Percentiles rank a stretch among this genome's conserved stretches.
phyloP scores from a whole-genome alignment of 1,284 basidiomycete genomes.

The Naganishia sp. region DNA sequence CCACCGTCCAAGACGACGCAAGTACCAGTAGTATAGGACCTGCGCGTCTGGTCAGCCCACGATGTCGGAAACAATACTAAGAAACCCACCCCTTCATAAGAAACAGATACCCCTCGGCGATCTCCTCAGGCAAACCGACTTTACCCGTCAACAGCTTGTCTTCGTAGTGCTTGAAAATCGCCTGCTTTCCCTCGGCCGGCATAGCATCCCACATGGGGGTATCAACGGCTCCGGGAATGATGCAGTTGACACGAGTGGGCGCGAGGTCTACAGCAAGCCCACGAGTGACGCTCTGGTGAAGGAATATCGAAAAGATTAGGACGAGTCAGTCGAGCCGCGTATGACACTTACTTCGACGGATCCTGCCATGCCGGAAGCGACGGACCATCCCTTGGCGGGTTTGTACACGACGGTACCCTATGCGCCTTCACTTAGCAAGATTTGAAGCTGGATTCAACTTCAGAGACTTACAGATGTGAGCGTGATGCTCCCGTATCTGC shows the following conservation, averaged over 20 bases:
- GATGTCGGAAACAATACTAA: not conserved
- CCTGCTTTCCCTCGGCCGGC: not conserved
- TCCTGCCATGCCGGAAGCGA: conserved; percentile 22
- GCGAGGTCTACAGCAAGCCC: conserved; percentile 28
- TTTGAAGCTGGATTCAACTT: not conserved
- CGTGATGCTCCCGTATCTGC: conserved; percentile 13
- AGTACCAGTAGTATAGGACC: conserved; percentile 32
- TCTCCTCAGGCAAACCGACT: conserved; percentile 17
- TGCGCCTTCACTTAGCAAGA: not conserved
- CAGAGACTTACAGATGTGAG: conserved; percentile 10
- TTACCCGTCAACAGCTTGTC: conserved; percentile 24
- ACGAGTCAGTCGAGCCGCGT: not conserved
- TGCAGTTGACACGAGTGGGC: conserved; percentile 10
- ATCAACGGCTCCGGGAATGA: conserved; percentile 19
- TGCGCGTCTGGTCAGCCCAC: not conserved
- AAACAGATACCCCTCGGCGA: conserved; percentile 28
- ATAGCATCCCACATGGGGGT: conserved; percentile 23
- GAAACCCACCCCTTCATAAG: conserved; percentile 26
- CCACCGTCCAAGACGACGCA: conserved; percentile 20
- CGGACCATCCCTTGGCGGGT: conserved; percentile 20
- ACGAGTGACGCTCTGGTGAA: conserved; percentile 1
- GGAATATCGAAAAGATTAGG: not conserved
- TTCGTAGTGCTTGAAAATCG: conserved; percentile 7
- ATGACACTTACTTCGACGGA: conserved; percentile 13
- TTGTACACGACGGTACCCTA: conserved; percentile 17